Base-by-base conservation (phyloP, 2,329 filamentous ascomycete genomes). In the Diaporthe citrichinensis region DNA sequence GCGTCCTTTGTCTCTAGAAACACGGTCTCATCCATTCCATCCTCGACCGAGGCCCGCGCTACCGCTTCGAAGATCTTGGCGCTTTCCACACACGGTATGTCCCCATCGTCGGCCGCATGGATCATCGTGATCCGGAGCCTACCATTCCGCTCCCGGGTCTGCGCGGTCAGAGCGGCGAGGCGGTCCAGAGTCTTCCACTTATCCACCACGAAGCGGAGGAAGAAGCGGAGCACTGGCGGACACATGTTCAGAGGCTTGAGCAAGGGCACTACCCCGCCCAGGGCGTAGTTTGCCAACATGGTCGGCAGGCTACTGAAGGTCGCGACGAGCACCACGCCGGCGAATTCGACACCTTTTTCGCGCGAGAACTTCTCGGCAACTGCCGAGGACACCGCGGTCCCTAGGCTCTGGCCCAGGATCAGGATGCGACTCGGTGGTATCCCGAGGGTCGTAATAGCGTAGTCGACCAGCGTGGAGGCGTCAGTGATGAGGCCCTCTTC, bases 401-500 rank as follows among this genome's bases (percentile, higher is more conserved):
- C 96, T 0, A 98, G 89, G 80, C 94, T 97, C 80, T 98, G 96
- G 25, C 96, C 96, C 4, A 97, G 86, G 39, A 98, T 87, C 4
- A 96, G 91, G 77, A 98, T 97, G 36, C 92, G 92, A 53, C 90
- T 88, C 0, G 95, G 86, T 0, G 94, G 88, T 25, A 98, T 88
- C 0, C 90, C 86, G 20, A 92, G 91, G 1, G 89, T 86, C 28
- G 90, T 85, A 51, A 95, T 87, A 14, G 94, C 91, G 86, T 94
- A 97, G 76, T 95, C 89, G 4, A 97, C 87, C 4, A 95, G 85
- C 0, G 95, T 88, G 4, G 93, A 87, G 23, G 93, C 95, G 81
- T 98, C 96, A 6, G 90, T 91, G 73, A 98, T 94, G 10, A 98
- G 85, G 0, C 96, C 96, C 49, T 89, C 85, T 85, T 98, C 96